Conservation (phyloP, 139 green algal genomes). For the Volvox reticuliferus region DNA sequence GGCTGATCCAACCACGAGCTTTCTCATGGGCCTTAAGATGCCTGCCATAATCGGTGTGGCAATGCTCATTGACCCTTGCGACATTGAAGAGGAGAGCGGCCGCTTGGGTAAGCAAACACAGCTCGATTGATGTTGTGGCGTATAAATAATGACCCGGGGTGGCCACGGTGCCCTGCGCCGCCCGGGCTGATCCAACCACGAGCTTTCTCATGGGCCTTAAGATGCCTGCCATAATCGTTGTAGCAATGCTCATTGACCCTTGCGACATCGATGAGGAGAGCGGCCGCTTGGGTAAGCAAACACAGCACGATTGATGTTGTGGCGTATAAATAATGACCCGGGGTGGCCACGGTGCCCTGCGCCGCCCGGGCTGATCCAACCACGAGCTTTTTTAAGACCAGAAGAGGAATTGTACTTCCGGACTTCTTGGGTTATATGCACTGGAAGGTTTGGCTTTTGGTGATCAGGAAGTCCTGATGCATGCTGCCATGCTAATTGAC, state of each 20-base stretch:
- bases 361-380: constrained; percentile 6
- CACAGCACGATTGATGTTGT: neutral
- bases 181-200: constrained; percentile 11
- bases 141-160: neutral
- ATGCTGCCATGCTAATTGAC: constrained; percentile 6
- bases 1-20: constrained; percentile 5
- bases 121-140: neutral
- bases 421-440: no score
- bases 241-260: constrained; percentile 24
- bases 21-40: no score
- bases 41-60: neutral
- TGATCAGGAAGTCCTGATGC: neutral
- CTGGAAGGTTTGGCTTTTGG: no score
- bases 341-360: neutral
- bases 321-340: neutral
- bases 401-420: neutral
- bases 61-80: constrained; percentile 25
- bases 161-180: neutral
- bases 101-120: constrained; percentile 28
- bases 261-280: neutral
- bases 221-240: neutral
- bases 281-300: constrained; percentile 26
- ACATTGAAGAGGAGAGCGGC: neutral
- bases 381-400: neutral
- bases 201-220: neutral